phyloP scores from a whole-genome alignment of 1,139 yeast genomes.

The Kurtzmaniella natalensis region DNA sequence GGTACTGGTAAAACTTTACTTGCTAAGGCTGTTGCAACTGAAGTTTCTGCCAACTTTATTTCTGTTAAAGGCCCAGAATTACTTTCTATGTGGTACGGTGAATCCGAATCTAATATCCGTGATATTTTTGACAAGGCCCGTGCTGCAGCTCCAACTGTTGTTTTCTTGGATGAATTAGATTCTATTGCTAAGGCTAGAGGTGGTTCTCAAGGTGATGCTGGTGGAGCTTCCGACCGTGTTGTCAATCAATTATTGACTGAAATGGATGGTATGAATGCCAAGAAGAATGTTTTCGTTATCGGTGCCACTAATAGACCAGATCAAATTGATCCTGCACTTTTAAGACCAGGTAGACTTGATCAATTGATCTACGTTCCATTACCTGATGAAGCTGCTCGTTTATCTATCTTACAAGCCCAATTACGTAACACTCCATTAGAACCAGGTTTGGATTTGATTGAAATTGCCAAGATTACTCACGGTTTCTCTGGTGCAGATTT shows the following conservation, averaged over 20 bases:
- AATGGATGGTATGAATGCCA: conserved; percentile 99
- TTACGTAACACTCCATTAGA: conserved; percentile 97
- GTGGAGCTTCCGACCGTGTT: conserved; percentile 98
- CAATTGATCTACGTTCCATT: conserved; percentile 97
- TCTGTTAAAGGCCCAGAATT: conserved; percentile 97
- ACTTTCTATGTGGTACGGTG: conserved; percentile 99
- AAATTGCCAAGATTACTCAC: conserved; percentile 87
- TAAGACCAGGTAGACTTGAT: conserved; percentile 99
- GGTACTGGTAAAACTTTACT: conserved; percentile 98
- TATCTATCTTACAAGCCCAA: conserved; percentile 91
- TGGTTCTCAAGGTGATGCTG: conserved; percentile 87
- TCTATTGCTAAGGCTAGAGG: conserved; percentile 98
- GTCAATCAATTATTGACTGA: conserved; percentile 97
- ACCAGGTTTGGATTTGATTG: conserved; percentile 85
- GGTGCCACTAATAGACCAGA: conserved; percentile 99
- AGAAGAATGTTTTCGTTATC: conserved; percentile 95
- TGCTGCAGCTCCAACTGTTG: conserved; percentile 98
- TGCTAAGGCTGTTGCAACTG: conserved; percentile 98
- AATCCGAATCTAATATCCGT: conserved; percentile 94
- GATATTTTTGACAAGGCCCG: conserved; percentile 97
- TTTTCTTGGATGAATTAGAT: conserved; percentile 94
- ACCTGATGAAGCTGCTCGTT: conserved; percentile 92
- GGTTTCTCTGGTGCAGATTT: conserved; percentile 99
- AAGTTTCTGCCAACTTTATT: conserved; percentile 93
- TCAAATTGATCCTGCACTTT: conserved; percentile 96